phyloP scores from a whole-genome alignment of 768 basidiomycete species.

The Paxillus ammoniavirescens region DNA sequence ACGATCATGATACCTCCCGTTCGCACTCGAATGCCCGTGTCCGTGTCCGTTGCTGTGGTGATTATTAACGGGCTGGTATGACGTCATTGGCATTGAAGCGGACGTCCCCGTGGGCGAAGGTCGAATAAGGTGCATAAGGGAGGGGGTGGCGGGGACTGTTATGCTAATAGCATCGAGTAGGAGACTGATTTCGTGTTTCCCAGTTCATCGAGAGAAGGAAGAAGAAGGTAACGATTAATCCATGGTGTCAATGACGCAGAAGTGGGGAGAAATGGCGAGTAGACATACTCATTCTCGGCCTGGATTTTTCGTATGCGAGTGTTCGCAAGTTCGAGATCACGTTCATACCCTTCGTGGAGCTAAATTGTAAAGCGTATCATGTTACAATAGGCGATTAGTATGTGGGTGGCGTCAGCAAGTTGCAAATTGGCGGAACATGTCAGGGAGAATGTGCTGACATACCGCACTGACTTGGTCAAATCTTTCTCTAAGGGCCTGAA shows the following conservation, averaged over 20 bases:
- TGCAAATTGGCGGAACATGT: not conserved
- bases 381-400: not conserved
- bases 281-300: constrained; percentile 32
- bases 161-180: constrained; percentile 35
- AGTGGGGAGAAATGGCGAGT: not conserved
- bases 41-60: constrained; percentile 24
- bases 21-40: constrained; percentile 1
- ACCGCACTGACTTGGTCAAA: constrained; percentile 33
- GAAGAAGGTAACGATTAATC: not conserved
- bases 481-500: constrained; percentile 30
- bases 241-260: not conserved
- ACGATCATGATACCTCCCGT: constrained; percentile 27
- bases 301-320: constrained; percentile 28
- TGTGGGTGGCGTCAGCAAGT: not conserved
- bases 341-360: constrained; percentile 26
- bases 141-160: constrained; percentile 30
- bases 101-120: constrained; percentile 26
- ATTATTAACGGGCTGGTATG: constrained; percentile 7
- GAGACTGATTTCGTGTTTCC: constrained; percentile 14
- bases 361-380: not conserved
- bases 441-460: constrained; percentile 5
- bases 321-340: constrained; percentile 27
- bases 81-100: constrained; percentile 14
- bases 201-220: too few species aligned
- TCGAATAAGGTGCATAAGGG: constrained; percentile 28